Evolutionary conservation across 805 yeast genomes (phyloP).

Genomic region (Debaryomyces castellii): DNA sequence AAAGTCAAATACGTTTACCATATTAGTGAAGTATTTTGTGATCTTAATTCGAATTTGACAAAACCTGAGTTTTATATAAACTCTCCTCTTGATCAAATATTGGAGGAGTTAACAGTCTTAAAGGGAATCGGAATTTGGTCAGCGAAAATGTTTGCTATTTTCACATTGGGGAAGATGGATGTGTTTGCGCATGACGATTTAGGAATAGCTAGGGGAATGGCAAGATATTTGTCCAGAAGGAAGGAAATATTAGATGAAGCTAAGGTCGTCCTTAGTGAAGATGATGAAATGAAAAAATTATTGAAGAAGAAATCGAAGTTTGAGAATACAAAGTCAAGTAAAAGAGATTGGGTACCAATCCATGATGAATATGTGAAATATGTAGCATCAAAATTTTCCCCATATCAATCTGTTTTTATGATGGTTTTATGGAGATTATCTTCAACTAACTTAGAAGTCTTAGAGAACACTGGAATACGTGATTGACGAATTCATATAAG

Average conservation of each 20-base stretch:
- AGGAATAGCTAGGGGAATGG: slow-evolving; percentile 82
- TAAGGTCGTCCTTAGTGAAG: slow-evolving; percentile 30
- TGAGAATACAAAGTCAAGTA: slow-evolving; percentile 31
- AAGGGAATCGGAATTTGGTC: slow-evolving; percentile 87
- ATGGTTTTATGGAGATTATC: slow-evolving; percentile 72
- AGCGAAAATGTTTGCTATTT: slow-evolving; percentile 81
- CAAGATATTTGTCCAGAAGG: slow-evolving; percentile 56
- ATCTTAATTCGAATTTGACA: slow-evolving; percentile 31
- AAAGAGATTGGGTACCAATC: slow-evolving; percentile 64
- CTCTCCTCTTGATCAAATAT: slow-evolving; percentile 44
- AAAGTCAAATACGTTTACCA: slow-evolving; percentile 64
- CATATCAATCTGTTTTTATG: slow-evolving; percentile 70
- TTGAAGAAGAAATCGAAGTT: slow-evolving; percentile 38
- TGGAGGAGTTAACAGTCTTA: slow-evolving; percentile 48
- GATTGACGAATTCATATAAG: neutral
- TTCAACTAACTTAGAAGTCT: slow-evolving; percentile 52
- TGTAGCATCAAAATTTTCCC: slow-evolving; percentile 59
- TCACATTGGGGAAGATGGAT: slow-evolving; percentile 64
- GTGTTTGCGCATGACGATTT: slow-evolving; percentile 77
- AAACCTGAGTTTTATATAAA: slow-evolving; percentile 35
- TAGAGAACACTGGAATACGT: slow-evolving; percentile 18
- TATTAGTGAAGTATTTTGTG: slow-evolving; percentile 52
- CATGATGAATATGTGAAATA: slow-evolving; percentile 58
- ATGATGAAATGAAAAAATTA: slow-evolving; percentile 30
- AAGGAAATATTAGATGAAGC: slow-evolving; percentile 49